Evolutionary conservation across 768 basidiomycete genomes (phyloP).

Genomic region (Dioszegia crocea): DNA sequence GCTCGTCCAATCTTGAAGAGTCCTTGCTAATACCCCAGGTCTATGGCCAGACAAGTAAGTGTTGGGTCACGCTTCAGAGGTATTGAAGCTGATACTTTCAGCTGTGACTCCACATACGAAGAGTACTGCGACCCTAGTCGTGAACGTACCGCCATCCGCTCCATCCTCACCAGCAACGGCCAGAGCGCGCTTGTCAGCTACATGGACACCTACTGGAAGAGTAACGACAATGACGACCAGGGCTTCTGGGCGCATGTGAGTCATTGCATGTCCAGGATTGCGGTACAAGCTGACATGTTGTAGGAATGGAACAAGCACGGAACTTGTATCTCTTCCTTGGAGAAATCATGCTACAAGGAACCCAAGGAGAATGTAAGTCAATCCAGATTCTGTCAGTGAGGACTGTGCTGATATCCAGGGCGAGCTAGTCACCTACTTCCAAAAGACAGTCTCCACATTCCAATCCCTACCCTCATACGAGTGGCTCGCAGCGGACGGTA

Average conservation of each 20-base stretch:
- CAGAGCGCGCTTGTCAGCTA: constrained; percentile 22
- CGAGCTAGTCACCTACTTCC: constrained; percentile 39
- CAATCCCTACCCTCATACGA: constrained; percentile 68
- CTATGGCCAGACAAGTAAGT: constrained; percentile 17
- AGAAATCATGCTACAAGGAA: constrained; percentile 34
- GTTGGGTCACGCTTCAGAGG: too few species aligned
- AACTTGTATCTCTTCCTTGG: constrained; percentile 45
- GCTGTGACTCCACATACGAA: constrained; percentile 37
- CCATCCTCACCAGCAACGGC: constrained; percentile 27
- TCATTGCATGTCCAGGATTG: too few species aligned
- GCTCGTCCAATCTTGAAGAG: constrained; percentile 4
- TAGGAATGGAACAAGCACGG: constrained; percentile 21
- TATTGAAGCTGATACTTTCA: neutral
- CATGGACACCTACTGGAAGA: constrained; percentile 44
- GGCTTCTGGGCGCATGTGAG: constrained; percentile 46
- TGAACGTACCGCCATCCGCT: constrained; percentile 36
- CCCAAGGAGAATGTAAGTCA: neutral
- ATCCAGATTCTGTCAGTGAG: neutral
- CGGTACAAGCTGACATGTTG: too few species aligned
- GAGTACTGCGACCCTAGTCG: constrained; percentile 39
- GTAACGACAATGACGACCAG: constrained; percentile 38
- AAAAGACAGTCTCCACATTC: constrained; percentile 48
- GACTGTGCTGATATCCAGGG: constrained; percentile 1
- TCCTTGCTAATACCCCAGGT: constrained; percentile 37
- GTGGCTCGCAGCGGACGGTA: constrained; percentile 68